Evolutionary conservation across 2,329 filamentous ascomycete species (phyloP).

Genomic region (Podosphaera aphanis): DNA sequence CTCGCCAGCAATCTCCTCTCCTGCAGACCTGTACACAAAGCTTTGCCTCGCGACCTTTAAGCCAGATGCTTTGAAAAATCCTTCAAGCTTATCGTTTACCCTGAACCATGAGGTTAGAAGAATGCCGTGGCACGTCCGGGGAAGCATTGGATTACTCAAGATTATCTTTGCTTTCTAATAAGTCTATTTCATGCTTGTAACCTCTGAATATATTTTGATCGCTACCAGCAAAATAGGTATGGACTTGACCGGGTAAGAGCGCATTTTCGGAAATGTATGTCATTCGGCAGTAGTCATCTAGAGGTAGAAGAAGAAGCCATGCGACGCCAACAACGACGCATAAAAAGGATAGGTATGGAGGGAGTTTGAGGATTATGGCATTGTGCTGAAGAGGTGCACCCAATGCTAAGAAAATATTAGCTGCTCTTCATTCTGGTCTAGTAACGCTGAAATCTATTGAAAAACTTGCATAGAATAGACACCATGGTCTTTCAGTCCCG

Average conservation of each 20-base stretch:
- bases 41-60: slow-evolving; percentile 74
- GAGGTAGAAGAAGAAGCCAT: slow-evolving; percentile 75
- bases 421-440: too few species aligned
- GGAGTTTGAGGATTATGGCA: slow-evolving; percentile 58
- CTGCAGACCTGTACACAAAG: slow-evolving; percentile 64
- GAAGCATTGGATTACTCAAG: slow-evolving; percentile 21
- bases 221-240: slow-evolving; percentile 91
- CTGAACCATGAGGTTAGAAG: slow-evolving; percentile 17
- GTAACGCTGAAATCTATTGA: background rate
- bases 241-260: slow-evolving; percentile 80
- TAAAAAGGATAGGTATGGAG: slow-evolving; percentile 66
- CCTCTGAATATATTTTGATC: slow-evolving; percentile 88
- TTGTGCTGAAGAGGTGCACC: slow-evolving; percentile 53
- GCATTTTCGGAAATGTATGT: slow-evolving; percentile 98
- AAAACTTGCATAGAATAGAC: background rate
- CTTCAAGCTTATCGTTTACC: slow-evolving; percentile 47
- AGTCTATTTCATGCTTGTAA: slow-evolving; percentile 63
- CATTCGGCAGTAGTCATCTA: slow-evolving; percentile 70
- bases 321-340: slow-evolving; percentile 66
- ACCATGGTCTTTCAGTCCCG: too few species aligned
- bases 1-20: slow-evolving; percentile 50
- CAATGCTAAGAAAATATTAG: slow-evolving; percentile 19
- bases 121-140: background rate
- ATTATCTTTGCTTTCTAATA: slow-evolving; percentile 29
- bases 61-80: slow-evolving; percentile 54